Evolutionary conservation across 2,329 filamentous ascomycete genomes (phyloP), one percentile per base, ranked within the genome.

Genomic region (Aspergillus ustus): DNA sequence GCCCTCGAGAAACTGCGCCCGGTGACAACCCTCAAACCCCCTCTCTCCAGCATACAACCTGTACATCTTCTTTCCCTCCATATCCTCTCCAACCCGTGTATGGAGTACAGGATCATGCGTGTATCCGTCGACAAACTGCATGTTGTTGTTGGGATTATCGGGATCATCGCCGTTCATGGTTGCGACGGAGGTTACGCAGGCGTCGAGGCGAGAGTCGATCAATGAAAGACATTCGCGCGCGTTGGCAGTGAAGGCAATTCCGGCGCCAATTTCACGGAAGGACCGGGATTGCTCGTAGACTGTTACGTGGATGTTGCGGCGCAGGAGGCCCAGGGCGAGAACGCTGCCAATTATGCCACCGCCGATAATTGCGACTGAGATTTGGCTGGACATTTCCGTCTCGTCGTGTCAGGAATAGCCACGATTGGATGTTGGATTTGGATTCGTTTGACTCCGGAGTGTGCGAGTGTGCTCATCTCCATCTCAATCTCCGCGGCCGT

Each of bases 1-100:
- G 50, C 76, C 71, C 53, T 78, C 76, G 22, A 82, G 67, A 57
- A 80, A 80, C 37, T 78, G 71, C 13, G 78, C 78, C 9, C 81
- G 73, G 54, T 77, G 75, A 52, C 70, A 67, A n/a, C 69, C 69
- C 46, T 67, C 68, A n/a, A 70, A 67, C 7, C 67, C 63, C 17
- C 61, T 57, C 2, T 60, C 31, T 4, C 68, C 61, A 1, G 59
- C 61, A 40, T 59, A 57, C 15, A 70, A 43, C 29, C 58, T 63
- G 46, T 63, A 65, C 25, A 71, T 45, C n/a, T 64, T 67, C 20
- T 67, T 66, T 6, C 50, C 52, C 2, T 45, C 46, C 29, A 63
- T 31, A 17, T 64, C 59, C 0, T 62, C 50, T 1, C 40, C 43
- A 2, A 20, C 17, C 28, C 1, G 7, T 3, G 2, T n/a, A 22